Base-by-base conservation (phyloP, 2,329 filamentous ascomycete species). In the Alternaria sp. region DNA sequence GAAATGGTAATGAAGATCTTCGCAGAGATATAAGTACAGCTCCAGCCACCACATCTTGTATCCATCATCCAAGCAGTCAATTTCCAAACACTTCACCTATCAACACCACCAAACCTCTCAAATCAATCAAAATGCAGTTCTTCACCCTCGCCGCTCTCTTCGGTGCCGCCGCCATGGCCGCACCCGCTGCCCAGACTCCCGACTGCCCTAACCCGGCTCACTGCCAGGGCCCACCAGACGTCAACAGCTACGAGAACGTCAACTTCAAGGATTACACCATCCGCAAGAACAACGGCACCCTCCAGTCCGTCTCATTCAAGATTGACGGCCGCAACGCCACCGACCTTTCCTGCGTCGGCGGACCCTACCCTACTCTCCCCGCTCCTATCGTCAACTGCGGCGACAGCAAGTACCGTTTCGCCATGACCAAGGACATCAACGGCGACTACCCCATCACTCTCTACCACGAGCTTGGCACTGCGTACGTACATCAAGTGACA, bases 131-230 rank as follows among this genome's bases (percentile, higher is more conserved):
- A n/a, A 73, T 73, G 68, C 65, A 69, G 51, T 67, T 71, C 66
- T 44, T 71, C 61, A 66, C 69, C 54, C 32, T 69, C 36, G 62
- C 69, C 60, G 54, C 70, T 59, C 56, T 65, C 52, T 62, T 73
- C 63, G 62, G 65, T 62, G 66, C 64, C 26, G 69, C 67, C 23
- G 69, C 67, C 21, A 47, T 71, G 11, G 69, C 71, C 19, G 67
- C 69, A 8, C 71, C 72, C 21, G 57, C 69, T 25, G 58, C 69
- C 30, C 69, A 70, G 47, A 66, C 68, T 10, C 52, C 65, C 25
- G 67, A 63, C 46, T 71, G 69, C 69, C 63, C 68, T 52, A 71
- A 73, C 70, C 68, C 68, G 47, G 68, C 68, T n/a, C 67, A 68
- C 63, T 69, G 68, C 63, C 60, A 59, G 44, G 40, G 19, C 51